Conservation (phyloP, 306 rosid species). For the Prunus kanzakura region DNA sequence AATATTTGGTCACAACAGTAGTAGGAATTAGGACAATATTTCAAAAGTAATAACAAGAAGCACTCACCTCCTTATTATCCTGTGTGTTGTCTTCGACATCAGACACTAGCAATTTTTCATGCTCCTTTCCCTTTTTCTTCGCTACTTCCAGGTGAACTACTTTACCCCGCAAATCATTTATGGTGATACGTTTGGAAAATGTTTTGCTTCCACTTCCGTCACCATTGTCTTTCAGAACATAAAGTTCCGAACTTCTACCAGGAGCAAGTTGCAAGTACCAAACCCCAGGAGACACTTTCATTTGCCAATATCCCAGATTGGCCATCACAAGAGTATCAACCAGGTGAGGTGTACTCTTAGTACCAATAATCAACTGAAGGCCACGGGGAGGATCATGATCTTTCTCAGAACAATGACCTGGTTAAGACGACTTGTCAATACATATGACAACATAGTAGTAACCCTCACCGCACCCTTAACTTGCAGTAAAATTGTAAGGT, state of each 20-base stretch:
- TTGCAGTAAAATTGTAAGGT: constrained; percentile 1
- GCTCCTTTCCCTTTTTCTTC: constrained; percentile 88
- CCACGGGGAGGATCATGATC: constrained; percentile 93
- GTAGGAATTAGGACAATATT: background rate
- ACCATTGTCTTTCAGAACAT: constrained; percentile 64
- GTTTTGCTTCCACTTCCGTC: constrained; percentile 50
- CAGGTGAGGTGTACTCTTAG: constrained; percentile 77
- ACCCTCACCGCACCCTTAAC: constrained; percentile 8
- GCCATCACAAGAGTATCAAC: constrained; percentile 99
- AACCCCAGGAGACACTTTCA: constrained; percentile 99
- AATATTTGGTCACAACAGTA: background rate
- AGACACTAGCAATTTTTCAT: constrained; percentile 72
- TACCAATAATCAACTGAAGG: constrained; percentile 94
- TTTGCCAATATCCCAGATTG: constrained; percentile 99
- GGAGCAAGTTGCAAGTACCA: constrained; percentile 99
- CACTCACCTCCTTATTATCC: constrained; percentile 60
- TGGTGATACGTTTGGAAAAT: constrained; percentile 71
- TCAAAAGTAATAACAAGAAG: constrained; percentile 9
- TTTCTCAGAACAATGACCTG: constrained; percentile 99
- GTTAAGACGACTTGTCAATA: constrained; percentile 23
- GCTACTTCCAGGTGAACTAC: constrained; percentile 88
- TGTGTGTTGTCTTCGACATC: constrained; percentile 43
- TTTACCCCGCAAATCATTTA: constrained; percentile 86
- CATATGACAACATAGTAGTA: constrained; percentile 8
- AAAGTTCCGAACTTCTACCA: constrained; percentile 96